Base-by-base conservation (phyloP, 306 rosid genomes). In the Cicer judaicum region DNA sequence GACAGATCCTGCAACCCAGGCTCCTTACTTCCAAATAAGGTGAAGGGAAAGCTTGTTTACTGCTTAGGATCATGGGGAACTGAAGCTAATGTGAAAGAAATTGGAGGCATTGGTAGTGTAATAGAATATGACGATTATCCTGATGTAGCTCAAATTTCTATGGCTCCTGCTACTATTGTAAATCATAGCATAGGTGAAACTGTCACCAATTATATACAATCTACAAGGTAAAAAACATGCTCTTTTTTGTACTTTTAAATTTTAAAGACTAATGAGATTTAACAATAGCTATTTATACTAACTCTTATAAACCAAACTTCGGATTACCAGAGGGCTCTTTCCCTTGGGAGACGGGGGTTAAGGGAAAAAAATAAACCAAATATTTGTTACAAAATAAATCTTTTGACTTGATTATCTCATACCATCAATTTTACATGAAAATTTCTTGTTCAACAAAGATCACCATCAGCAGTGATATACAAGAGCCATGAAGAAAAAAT, bases 81-180 rank as follows among this genome's bases (percentile, higher is more conserved):
- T 38, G 99, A 94, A 52, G 72, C 95, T 3, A 78, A 75, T 43
- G 88, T 94, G 34, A 88, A 82, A 67, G 68, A 42, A 69, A 40
- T 86, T 44, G 99, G 99, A 7, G 99, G 92, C 14, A 57, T 47
- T 18, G 99, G 99, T 15, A 52, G 73, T 11, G 75, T 94, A 47
- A 5, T 88, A 56, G 87, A 86, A 76, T 86, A 78, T 50, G 85
- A 83, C 7, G 73, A 76, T 52, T 85, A 54, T 82, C 88, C 56
- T 62, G 97, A 92, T 60, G 72, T 77, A 73, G 90, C 96, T 12
- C 82, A 84, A 70, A 80, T 94, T 78, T 94, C 80, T 84, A 89
- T 94, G 90, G 93, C 93, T 10, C 97, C 99, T 55, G 89, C 85
- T 55, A 84, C 99, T 42, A 29, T 84, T 56, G 93, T 94, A 42